Evolutionary conservation across 176 grass and related monocot species (phyloP), one percentile per base, ranked within the genome.

Genomic region (Melocanna baccifera): DNA sequence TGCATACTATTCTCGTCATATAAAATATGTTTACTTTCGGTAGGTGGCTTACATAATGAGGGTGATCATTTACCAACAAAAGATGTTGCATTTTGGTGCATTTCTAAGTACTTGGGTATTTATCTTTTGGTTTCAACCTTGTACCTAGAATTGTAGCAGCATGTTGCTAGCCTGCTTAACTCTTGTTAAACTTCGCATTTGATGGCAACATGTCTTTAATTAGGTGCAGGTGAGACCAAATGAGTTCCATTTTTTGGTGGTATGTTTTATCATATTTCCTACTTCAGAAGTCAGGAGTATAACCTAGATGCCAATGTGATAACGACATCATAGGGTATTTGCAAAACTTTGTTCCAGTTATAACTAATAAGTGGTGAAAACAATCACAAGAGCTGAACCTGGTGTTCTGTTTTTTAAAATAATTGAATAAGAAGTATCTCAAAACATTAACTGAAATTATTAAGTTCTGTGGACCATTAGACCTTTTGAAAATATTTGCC

Each of bases 401-500:
- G 48, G 12, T 75, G 69, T 26, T 68, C 13, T 58, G 52, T 26
- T 57, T 23, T 68, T 1, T 4, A 39, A 43, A 56, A 9, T 9
- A 67, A 53, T 58, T 11, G 6, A 42, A 25, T 53, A 47, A 84
- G 32, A 67, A 7, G 2, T 80, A 83, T 66, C 47, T 64, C 19
- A 52, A 80, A 41, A 55, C n/a, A 80, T 48, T 86, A 29, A 52
- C 67, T 73, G 42, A 51, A 65, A 34, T 28, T 4, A 42, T 78
- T 11, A 25, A 36, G n/a, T 64, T 73, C 19, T 50, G 4, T 72
- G 23, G 6, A 68, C 19, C 7, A 19, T 69, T 39, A 15, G 67
- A 81, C 14, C 58, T 73, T 71, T 48, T 81, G 2, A 15, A 65
- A 65, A 19, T 36, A 67, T 71, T 28, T 72, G 39, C n/a, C 18